These are phyloP conservation scores for Dryas alaskensis DNA, from an alignment of 306 rosid genomes.

Conservation along the genomic window DNA sequence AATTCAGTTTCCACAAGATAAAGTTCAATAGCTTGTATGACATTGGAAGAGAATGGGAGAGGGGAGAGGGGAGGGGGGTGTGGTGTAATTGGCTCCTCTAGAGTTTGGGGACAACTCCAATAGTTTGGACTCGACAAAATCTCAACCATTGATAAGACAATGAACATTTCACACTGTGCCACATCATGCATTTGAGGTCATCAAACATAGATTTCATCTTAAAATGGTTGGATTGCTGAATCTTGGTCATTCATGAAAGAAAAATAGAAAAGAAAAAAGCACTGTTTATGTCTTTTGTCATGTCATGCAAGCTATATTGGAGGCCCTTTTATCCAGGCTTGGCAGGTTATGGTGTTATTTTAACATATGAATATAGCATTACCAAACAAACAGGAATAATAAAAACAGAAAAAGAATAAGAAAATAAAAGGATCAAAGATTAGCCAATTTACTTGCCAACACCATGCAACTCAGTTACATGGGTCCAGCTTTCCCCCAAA, in stretches of 20 bases:
- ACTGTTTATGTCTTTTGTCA: neutral
- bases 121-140: neutral
- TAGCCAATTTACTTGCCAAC: slow-evolving; percentile 62
- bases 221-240: neutral
- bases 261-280: too few relatives aligned
- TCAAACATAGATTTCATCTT: neutral
- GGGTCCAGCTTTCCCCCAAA: slow-evolving; percentile 57
- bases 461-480: slow-evolving; percentile 70
- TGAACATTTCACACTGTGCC: slow-evolving; percentile 4
- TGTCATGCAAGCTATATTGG: neutral
- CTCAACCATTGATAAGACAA: neutral
- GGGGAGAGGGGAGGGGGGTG: too few relatives aligned
- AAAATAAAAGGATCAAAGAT: neutral
- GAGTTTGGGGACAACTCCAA: neutral
- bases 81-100: neutral
- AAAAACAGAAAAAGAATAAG: neutral
- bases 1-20: slow-evolving; percentile 7
- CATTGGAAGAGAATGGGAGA: neutral
- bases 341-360: neutral
- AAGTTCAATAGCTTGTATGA: neutral
- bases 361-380: neutral
- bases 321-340: neutral
- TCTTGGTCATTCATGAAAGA: neutral
- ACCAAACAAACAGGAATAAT: neutral
- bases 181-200: neutral